Evolutionary conservation across 2,329 filamentous ascomycete genomes (phyloP), one percentile per base, ranked within the genome.

Genomic region (Colletotrichum tanaceti): DNA sequence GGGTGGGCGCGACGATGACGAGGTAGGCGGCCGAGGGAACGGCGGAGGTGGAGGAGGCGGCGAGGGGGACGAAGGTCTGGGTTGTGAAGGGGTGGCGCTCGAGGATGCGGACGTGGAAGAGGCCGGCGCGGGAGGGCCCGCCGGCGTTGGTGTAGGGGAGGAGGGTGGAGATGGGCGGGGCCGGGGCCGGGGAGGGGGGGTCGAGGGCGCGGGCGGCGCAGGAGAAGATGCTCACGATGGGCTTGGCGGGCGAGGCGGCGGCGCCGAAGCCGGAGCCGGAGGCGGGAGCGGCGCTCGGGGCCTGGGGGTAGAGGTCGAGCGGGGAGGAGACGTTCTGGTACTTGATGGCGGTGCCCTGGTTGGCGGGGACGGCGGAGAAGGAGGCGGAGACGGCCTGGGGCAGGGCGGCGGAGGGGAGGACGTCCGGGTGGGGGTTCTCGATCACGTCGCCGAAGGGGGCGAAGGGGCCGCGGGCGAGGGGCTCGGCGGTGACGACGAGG

Each of bases 51-150:
- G 18, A 55, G n/a, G 58, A 50, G n/a, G 81, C 80, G 13, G 80
- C 87, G 58, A 98, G 82, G 0, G 96, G 96, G 50, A 93, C 86
- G 79, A 99, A 98, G 0, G 94, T 97, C 82, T 99, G 96, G 1
- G 93, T 93, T 1, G 96, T 98, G 80, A 90, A 98, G 0, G 96
- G 95, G 79, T 99, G 96, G 46, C 96, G 86, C 79, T 99, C 96
- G 38, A 98, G 87, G 65, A 97, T 87, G 22, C 81, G 80, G 62
- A 98, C 86, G 53, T 87, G 83, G 76, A 97, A 92, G 24, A 67
- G 69, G 71, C 63, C 73, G 58, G 53, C 28, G 41, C 60, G 39
- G 35, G 59, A 22, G 54, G 38, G 54, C 57, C 57, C 55, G 44
- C 63, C 63, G 63, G 67, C 58, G 44, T 58, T 63, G 54, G 46